A percentile compares a stretch with the other conserved stretches of the same genome.
Evolutionary conservation across 2,329 filamentous ascomycete species (phyloP).

Genomic region (Colletotrichum chlorophyti): DNA sequence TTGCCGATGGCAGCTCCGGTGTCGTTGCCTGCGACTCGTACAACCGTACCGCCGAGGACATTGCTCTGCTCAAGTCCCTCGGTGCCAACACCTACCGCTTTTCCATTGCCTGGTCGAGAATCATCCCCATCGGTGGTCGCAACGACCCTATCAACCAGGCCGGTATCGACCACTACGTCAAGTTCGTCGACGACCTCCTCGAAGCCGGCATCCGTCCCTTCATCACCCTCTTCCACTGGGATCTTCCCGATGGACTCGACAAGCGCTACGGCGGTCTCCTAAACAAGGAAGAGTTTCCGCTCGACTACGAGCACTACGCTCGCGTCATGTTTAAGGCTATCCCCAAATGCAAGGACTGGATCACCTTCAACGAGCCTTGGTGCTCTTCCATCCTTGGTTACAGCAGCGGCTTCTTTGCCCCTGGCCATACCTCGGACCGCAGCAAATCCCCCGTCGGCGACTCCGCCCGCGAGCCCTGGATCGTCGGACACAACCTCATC

Average conservation of each 20-base stretch:
- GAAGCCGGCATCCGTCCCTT: constrained; percentile 80
- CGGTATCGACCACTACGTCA: constrained; percentile 79
- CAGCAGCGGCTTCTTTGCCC: constrained; percentile 78
- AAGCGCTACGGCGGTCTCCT: constrained; percentile 82
- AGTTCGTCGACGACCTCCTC: constrained; percentile 79
- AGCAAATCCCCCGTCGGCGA: constrained; percentile 75
- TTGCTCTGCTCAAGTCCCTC: constrained; percentile 76
- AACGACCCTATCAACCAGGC: constrained; percentile 81
- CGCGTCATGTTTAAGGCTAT: constrained; percentile 77
- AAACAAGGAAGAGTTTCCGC: constrained; percentile 82
- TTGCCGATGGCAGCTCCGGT: constrained; percentile 78
- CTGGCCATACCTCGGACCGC: constrained; percentile 81
- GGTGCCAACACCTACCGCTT: constrained; percentile 82
- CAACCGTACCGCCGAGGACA: constrained; percentile 78
- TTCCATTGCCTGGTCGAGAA: constrained; percentile 83
- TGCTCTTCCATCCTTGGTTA: constrained; percentile 84
- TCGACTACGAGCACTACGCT: constrained; percentile 82
- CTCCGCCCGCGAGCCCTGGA: constrained; percentile 80
- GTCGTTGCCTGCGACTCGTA: constrained; percentile 87
- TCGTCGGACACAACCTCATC: constrained; percentile 80
- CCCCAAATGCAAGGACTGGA: constrained; percentile 84
- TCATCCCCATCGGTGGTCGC: constrained; percentile 85
- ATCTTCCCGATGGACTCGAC: constrained; percentile 79
- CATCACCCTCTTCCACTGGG: constrained; percentile 89
- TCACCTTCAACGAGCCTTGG: constrained; percentile 91